Evolutionary conservation across 1,284 basidiomycete genomes (phyloP).

Genomic region (Moesziomyces sp.): DNA sequence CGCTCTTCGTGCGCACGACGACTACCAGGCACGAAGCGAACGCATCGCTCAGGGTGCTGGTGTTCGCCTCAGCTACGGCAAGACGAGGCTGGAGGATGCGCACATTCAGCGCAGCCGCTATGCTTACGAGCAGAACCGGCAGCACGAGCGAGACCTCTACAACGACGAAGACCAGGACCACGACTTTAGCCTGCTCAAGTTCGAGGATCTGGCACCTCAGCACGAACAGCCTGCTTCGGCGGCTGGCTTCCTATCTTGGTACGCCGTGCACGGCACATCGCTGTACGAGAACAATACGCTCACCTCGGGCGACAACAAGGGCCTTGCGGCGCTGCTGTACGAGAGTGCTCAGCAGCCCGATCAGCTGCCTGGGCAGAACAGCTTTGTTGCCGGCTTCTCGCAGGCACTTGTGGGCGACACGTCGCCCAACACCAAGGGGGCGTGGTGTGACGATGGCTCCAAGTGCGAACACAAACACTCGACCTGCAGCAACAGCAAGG

Average conservation of each 20-base stretch:
- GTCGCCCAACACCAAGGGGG: slow-evolving; percentile 58
- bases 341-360: slow-evolving; percentile 49
- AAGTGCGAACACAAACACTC: slow-evolving; percentile 55
- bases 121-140: slow-evolving; percentile 57
- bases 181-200: slow-evolving; percentile 57
- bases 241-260: slow-evolving; percentile 72
- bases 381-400: slow-evolving; percentile 58
- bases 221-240: slow-evolving; percentile 4
- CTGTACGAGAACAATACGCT: slow-evolving; percentile 63
- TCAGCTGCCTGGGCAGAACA: slow-evolving; percentile 45
- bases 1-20: slow-evolving; percentile 76
- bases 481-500: slow-evolving; percentile 50
- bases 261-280: slow-evolving; percentile 77
- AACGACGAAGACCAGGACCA: slow-evolving; percentile 56
- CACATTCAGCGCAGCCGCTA: slow-evolving; percentile 73
- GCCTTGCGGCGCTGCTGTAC: slow-evolving; percentile 56
- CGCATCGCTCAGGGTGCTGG: slow-evolving; percentile 11
- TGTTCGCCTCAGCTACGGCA: slow-evolving; percentile 71
- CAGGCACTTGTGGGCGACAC: slow-evolving; percentile 59
- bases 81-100: slow-evolving; percentile 75
- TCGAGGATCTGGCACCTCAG: slow-evolving; percentile 30
- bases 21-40: slow-evolving; percentile 65
- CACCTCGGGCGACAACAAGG: slow-evolving; percentile 60
- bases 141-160: slow-evolving; percentile 53
- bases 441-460: slow-evolving; percentile 56